Base-by-base conservation (phyloP, 2,329 filamentous ascomycete genomes). In the Annulohypoxylon truncatum region DNA sequence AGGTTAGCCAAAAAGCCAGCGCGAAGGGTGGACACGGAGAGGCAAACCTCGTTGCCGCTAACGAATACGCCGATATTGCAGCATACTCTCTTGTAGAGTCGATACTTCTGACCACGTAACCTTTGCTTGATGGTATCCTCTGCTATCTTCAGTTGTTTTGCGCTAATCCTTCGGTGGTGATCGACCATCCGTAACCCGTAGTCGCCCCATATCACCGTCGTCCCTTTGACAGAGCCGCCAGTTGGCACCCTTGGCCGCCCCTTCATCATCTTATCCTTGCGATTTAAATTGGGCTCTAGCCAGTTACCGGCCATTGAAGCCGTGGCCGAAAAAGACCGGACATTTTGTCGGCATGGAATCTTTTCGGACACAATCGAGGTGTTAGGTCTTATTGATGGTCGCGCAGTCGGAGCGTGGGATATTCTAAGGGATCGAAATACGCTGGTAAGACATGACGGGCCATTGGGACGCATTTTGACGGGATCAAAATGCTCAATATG, bases 21-120 rank as follows among this genome's bases (percentile, higher is more conserved):
- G 47, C 26, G 18, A 40, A 15, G 33, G 24, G 24, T 15, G 3
- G 5, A 13, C 31, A 26, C 2, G 18, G 26, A 28, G 28, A 47
- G 40, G 69, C 86, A 72, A 75, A 91, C 89, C 82, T 99, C 96
- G 76, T 98, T 99, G 62, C 96, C 96, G 79, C 91, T 96, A 62
- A 93, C 91, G 80, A 96, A 99, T 20, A 99, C 96, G 77, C 95
- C 96, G 71, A 98, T 92, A 77, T 97, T 97, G 70, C 94, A 96
- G 74, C 89, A 90, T 55, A 98, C 90, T 68, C 96, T 88, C 83
- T 93, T 97, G 82, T 97, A 99, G 48, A 99, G 79, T 60, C 93
- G 89, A 80, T 96, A 99, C 76, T 94, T 93, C 85, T 97, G 90
- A 47, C 96, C 96, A 82, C 96, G 87, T 48, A 99, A 83, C 67